Conservation (phyloP, 1,284 basidiomycete species). For the Puccinia horiana region DNA sequence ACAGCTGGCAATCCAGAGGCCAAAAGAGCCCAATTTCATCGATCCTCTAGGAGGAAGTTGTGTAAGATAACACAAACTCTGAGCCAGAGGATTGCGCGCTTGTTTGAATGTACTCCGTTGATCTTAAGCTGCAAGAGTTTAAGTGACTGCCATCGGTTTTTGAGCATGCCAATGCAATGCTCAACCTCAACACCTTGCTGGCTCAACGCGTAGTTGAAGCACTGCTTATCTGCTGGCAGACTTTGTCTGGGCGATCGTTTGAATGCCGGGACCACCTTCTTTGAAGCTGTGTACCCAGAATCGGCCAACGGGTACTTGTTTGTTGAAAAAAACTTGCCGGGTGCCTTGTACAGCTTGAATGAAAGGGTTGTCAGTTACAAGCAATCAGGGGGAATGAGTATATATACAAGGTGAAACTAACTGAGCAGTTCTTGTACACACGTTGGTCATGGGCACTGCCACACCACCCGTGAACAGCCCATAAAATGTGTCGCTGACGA, state of each 20-base stretch:
- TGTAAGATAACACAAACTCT: neutral
- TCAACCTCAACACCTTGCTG: constrained; percentile 20
- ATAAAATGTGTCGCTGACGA: neutral
- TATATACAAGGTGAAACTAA: neutral
- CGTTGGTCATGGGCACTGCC: constrained; percentile 22
- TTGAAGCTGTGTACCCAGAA: constrained; percentile 8
- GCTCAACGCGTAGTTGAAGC: constrained; percentile 32
- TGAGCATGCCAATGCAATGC: constrained; percentile 33
- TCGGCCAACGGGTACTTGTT: constrained; percentile 21
- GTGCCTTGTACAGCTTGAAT: neutral
- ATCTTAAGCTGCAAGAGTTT: neutral
- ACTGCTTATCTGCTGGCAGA: neutral
- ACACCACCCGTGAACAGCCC: constrained; percentile 6
- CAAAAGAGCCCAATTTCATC: too few species aligned
- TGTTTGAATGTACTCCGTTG: too few species aligned
- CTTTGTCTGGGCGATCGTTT: neutral
- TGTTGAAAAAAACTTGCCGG: neutral
- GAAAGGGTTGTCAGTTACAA: neutral
- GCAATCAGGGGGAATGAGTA: too few species aligned
- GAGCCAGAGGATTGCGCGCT: neutral
- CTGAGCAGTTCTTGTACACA: neutral
- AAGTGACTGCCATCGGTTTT: constrained; percentile 26
- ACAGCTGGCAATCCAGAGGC: too few species aligned
- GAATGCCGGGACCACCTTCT: neutral
- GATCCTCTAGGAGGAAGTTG: neutral